Percentiles rank a stretch among this genome's conserved stretches.
These are phyloP conservation scores for Lecanosticta acicola DNA, from an alignment of 2,329 filamentous ascomycete species.

Conservation along the genomic window DNA sequence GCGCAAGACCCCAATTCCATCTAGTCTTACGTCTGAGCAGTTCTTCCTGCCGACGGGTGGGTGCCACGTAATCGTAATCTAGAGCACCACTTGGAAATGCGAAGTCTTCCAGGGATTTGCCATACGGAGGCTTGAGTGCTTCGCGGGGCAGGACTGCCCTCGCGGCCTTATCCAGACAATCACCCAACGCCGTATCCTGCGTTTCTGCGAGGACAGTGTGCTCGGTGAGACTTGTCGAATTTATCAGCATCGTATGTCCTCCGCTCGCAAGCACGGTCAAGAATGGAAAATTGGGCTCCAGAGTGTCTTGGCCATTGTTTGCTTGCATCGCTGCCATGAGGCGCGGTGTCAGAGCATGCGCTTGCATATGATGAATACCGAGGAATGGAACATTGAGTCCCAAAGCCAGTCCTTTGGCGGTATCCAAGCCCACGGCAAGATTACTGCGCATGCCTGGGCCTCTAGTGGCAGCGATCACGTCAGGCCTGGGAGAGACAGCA, in stretches of 20 bases:
- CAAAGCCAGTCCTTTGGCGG: conserved; percentile 78
- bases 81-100: conserved; percentile 55
- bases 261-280: conserved; percentile 84
- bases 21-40: conserved; percentile 41
- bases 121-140: conserved; percentile 69
- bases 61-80: conserved; percentile 55
- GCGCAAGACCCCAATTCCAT: conserved; percentile 64
- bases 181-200: conserved; percentile 79
- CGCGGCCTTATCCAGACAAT: conserved; percentile 82
- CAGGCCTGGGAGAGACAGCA: conserved; percentile 46
- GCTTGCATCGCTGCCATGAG: conserved; percentile 46
- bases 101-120: conserved; percentile 69
- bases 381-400: conserved; percentile 79
- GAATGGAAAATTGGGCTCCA: conserved; percentile 67
- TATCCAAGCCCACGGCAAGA: conserved; percentile 70
- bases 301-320: neutral
- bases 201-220: conserved; percentile 71
- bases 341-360: conserved; percentile 82
- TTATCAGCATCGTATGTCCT: conserved; percentile 82
- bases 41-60: conserved; percentile 54
- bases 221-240: conserved; percentile 60
- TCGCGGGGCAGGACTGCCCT: conserved; percentile 64
- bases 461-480: conserved; percentile 83
- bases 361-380: conserved; percentile 95
- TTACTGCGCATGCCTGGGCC: conserved; percentile 84